Conservation (phyloP, 2,329 filamentous ascomycete genomes). For the Botrytis fragariae region DNA sequence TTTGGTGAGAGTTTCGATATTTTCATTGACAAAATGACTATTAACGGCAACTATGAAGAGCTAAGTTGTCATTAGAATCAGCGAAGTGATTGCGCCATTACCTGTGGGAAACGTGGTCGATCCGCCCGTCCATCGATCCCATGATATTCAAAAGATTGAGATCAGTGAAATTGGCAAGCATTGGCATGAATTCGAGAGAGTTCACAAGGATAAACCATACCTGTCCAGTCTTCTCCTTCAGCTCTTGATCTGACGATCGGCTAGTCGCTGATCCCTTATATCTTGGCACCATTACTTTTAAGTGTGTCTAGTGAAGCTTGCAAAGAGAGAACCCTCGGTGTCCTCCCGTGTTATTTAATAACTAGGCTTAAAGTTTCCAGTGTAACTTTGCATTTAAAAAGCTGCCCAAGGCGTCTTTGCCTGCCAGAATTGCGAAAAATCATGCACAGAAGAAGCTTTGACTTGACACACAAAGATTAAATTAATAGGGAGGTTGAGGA, state of each 20-base stretch:
- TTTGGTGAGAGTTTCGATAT: slow-evolving; percentile 45
- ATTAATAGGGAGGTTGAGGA: background rate
- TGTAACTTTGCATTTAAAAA: background rate
- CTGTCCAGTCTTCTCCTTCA: slow-evolving; percentile 33
- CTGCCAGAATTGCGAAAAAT: background rate
- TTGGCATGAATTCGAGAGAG: background rate
- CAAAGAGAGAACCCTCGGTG: background rate
- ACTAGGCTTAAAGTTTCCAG: background rate
- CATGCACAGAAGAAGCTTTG: background rate
- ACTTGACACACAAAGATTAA: background rate
- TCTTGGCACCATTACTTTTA: background rate
- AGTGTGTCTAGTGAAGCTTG: background rate
- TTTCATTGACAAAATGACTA: slow-evolving; percentile 40
- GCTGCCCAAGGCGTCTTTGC: no score
- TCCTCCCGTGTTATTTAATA: background rate
- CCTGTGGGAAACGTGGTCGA: background rate
- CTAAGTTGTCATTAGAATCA: slow-evolving; percentile 29
- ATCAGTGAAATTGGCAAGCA: background rate
- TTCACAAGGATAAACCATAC: slow-evolving; percentile 24
- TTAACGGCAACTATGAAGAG: slow-evolving; percentile 47
- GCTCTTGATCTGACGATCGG: slow-evolving; percentile 30
- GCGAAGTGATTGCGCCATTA: background rate
- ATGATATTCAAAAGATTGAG: background rate
- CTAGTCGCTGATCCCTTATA: background rate
- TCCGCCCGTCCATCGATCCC: background rate